phyloP scores from a whole-genome alignment of 2,329 filamentous ascomycete species.

The Penicillium verrucosum region DNA sequence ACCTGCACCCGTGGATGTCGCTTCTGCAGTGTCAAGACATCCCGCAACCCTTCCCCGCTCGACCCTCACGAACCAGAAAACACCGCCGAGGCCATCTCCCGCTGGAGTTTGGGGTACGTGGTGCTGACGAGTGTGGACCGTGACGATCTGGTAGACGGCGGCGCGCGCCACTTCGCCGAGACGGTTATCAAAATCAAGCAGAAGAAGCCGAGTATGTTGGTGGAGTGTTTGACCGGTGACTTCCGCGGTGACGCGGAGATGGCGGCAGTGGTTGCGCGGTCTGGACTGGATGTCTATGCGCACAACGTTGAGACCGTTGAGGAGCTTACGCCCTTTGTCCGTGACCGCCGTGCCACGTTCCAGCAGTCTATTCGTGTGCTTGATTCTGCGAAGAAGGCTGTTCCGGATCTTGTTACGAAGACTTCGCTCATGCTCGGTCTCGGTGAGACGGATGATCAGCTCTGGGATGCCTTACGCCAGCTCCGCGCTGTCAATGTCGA shows the following conservation, averaged over 20 bases:
- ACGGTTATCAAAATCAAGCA: conserved; percentile 92
- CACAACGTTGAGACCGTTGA: conserved; percentile 98
- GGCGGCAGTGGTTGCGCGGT: conserved; percentile 78
- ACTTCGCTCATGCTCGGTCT: conserved; percentile 96
- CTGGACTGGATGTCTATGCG: conserved; percentile 91
- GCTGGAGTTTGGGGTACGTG: conserved; percentile 95
- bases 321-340: conserved; percentile 80
- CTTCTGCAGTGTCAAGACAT: conserved; percentile 96
- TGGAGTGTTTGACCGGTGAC: conserved; percentile 65
- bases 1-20: conserved; percentile 94
- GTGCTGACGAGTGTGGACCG: conserved; percentile 92
- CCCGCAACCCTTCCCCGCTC: conserved; percentile 68
- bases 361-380: conserved; percentile 78
- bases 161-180: conserved; percentile 85
- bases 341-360: conserved; percentile 87
- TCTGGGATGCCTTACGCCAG: conserved; percentile 75
- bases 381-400: conserved; percentile 73
- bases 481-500: conserved; percentile 79
- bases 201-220: conserved; percentile 53
- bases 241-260: conserved; percentile 81
- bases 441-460: conserved; percentile 83
- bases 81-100: conserved; percentile 83
- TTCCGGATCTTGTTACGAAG: conserved; percentile 86
- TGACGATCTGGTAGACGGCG: conserved; percentile 86
- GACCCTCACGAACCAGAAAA: conserved; percentile 97